Conservation (phyloP, 768 basidiomycete species). For the Kwoniella sp. region DNA sequence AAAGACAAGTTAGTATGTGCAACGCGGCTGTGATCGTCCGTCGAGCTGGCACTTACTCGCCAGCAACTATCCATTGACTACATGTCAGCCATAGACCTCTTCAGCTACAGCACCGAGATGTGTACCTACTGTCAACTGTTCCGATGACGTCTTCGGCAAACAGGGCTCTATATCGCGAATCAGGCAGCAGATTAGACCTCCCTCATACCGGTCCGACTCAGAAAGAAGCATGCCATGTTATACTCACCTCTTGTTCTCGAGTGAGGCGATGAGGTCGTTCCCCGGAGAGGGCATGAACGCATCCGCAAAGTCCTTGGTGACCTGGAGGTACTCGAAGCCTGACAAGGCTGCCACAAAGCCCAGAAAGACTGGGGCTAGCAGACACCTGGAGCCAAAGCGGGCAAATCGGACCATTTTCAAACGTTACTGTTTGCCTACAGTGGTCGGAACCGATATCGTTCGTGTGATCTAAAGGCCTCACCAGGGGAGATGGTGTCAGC, state of each 20-base stretch:
- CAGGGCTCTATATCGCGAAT: slow-evolving; percentile 33
- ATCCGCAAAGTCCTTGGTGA: slow-evolving; percentile 30
- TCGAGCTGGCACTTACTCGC: background rate
- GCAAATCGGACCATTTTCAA: background rate
- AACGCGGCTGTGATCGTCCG: background rate
- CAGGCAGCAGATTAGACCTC: too few species aligned
- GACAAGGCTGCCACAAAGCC: slow-evolving; percentile 9
- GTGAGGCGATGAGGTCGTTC: slow-evolving; percentile 7
- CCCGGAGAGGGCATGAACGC: slow-evolving; percentile 16
- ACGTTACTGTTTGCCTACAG: too few species aligned
- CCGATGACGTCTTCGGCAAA: slow-evolving; percentile 40
- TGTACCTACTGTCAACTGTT: slow-evolving; percentile 31
- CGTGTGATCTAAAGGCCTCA: too few species aligned
- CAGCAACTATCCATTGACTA: background rate
- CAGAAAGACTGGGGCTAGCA: background rate
- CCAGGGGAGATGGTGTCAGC: background rate
- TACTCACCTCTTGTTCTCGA: slow-evolving; percentile 24
- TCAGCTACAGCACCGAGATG: background rate
- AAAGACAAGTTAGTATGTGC: background rate
- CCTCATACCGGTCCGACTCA: too few species aligned
- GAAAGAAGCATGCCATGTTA: too few species aligned
- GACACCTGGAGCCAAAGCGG: background rate
- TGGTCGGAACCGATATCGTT: too few species aligned
- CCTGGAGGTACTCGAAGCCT: slow-evolving; percentile 19
- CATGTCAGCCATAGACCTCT: background rate